These are phyloP conservation scores for Neocallimastix lanati DNA, from an alignment of 192 early-diverging fungal species.

Conservation along the genomic window DNA sequence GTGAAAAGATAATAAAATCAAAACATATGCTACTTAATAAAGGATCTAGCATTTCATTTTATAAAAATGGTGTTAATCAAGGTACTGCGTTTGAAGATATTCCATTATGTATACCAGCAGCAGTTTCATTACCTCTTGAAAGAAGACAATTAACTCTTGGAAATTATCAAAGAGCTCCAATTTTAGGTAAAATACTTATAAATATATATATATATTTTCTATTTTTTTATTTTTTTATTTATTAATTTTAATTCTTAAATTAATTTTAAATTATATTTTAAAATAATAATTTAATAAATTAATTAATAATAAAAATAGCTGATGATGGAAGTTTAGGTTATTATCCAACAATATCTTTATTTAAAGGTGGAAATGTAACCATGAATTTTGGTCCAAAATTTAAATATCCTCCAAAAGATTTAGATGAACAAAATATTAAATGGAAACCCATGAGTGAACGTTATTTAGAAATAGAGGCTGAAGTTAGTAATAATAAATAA, in stretches of 20 bases:
- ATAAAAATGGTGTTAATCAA: conserved; percentile 41
- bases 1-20: background rate
- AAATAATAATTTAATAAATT: too few relatives aligned
- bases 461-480: conserved; percentile 30
- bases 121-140: background rate
- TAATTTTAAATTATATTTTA: too few relatives aligned
- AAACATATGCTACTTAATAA: conserved; percentile 5
- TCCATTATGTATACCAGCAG: conserved; percentile 15
- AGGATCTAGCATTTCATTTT: conserved; percentile 36
- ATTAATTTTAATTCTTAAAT: too few relatives aligned
- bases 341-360: conserved; percentile 43
- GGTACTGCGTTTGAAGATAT: conserved; percentile 34
- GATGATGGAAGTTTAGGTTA: conserved; percentile 48
- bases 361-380: conserved; percentile 33
- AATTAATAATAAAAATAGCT: too few relatives aligned
- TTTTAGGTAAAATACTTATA: background rate
- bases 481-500: conserved; percentile 16
- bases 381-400: conserved; percentile 48
- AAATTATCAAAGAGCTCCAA: background rate
- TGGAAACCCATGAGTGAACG: conserved; percentile 39
- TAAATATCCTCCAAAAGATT: conserved; percentile 20
- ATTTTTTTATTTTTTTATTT: too few relatives aligned
- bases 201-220: too few relatives aligned
- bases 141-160: background rate
- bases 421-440: background rate